Evolutionary conservation across 108 stramenopile species (phyloP).

Genomic region (Conticribra guillardii): DNA sequence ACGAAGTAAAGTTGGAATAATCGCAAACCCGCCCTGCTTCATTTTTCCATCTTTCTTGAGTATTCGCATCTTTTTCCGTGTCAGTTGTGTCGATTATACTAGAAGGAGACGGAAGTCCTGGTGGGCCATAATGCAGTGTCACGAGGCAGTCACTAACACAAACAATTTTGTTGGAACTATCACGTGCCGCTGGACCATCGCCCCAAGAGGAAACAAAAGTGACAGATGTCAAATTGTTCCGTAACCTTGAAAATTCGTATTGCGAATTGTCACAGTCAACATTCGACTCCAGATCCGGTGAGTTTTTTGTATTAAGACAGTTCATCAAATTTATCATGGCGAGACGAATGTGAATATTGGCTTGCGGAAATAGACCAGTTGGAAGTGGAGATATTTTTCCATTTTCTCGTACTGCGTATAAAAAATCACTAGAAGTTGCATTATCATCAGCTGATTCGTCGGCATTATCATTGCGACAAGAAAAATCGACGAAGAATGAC

Average conservation of each 20-base stretch:
- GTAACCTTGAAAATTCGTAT: slow-evolving; percentile 18
- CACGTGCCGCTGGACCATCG: slow-evolving; percentile 8
- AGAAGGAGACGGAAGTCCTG: slow-evolving; percentile 14
- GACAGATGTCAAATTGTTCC: slow-evolving; percentile 52
- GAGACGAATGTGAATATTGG: slow-evolving; percentile 59
- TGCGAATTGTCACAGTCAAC: no score
- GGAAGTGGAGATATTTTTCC: slow-evolving; percentile 45
- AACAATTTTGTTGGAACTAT: background rate
- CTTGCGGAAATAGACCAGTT: slow-evolving; percentile 59
- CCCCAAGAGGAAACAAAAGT: slow-evolving; percentile 70
- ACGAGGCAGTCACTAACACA: slow-evolving; percentile 49
- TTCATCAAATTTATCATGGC: slow-evolving; percentile 60
- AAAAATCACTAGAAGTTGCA: slow-evolving; percentile 8
- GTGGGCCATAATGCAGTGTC: slow-evolving; percentile 63
- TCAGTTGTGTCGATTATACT: no score
- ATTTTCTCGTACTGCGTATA: slow-evolving; percentile 57
- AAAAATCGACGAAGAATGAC: background rate
- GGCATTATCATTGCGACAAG: background rate
- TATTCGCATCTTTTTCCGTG: slow-evolving; percentile 5
- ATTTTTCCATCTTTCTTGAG: slow-evolving; percentile 40
- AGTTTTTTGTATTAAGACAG: slow-evolving; percentile 26
- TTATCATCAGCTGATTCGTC: slow-evolving; percentile 3
- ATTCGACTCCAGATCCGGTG: no score
- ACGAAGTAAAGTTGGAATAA: slow-evolving; percentile 32
- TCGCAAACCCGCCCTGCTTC: slow-evolving; percentile 51